These are phyloP conservation scores for Ceratocystis cacaofunesta DNA, from an alignment of 2,329 filamentous ascomycete genomes.

Conservation along the genomic window DNA sequence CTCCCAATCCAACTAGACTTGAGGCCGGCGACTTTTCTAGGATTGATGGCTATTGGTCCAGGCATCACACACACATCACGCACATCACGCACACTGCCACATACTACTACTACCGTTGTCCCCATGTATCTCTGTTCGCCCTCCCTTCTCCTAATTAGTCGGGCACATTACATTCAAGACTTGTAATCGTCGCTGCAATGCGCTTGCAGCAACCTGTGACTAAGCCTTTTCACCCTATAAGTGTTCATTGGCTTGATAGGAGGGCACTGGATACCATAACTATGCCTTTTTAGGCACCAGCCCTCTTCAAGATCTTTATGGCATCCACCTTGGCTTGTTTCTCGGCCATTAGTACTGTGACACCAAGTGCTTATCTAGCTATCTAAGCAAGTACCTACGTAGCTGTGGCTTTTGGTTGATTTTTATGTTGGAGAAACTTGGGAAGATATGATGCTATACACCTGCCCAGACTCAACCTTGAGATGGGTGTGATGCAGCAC, in stretches of 20 bases:
- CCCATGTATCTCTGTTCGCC: neutral
- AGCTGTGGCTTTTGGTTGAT: no score
- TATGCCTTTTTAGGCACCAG: neutral
- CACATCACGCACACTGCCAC: neutral
- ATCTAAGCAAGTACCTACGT: no score
- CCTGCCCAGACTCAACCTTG: no score
- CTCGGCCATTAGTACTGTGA: neutral
- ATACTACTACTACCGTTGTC: neutral
- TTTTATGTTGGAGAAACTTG: no score
- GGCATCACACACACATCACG: neutral
- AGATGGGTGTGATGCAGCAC: no score
- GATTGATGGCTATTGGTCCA: neutral
- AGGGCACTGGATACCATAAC: neutral
- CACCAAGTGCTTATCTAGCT: neutral
- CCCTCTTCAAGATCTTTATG: neutral
- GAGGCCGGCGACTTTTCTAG: neutral
- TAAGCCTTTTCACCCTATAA: neutral
- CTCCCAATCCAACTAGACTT: neutral
- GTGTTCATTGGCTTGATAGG: neutral
- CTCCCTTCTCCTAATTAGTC: neutral
- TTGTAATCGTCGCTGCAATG: neutral
- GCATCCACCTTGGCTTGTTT: neutral
- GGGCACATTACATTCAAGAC: neutral
- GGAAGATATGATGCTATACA: no score
- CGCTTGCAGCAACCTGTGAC: neutral